A percentile compares a stretch with the other conserved stretches of the same genome.
Evolutionary conservation across 176 grass and related monocot genomes (phyloP).

Genomic region (Alopecurus myosuroides): DNA sequence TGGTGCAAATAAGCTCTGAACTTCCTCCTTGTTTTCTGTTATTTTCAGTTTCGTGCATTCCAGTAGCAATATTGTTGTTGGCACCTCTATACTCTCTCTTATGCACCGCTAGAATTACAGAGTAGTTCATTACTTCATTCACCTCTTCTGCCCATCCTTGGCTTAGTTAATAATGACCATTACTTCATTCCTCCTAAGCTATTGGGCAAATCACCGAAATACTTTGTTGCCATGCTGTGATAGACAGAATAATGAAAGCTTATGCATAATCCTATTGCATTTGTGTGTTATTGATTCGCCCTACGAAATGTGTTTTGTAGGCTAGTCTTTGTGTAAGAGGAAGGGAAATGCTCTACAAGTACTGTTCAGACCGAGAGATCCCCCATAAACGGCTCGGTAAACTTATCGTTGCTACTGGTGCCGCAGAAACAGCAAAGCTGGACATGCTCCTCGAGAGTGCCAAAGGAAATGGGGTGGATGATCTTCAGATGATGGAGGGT

Average conservation of each 20-base stretch:
- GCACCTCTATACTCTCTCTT: neutral
- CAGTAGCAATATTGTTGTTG: neutral
- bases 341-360: conserved; percentile 90
- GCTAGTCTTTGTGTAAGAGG: conserved; percentile 75
- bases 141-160: neutral
- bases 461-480: conserved; percentile 61
- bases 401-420: conserved; percentile 80
- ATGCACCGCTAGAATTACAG: neutral
- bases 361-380: conserved; percentile 70
- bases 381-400: conserved; percentile 76
- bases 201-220: neutral
- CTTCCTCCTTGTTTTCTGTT: neutral
- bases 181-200: too few relatives aligned
- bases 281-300: neutral
- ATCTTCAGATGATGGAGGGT: conserved; percentile 70
- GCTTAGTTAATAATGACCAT: neutral
- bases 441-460: conserved; percentile 57
- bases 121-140: neutral
- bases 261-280: neutral
- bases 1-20: neutral
- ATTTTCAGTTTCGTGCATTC: neutral
- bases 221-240: neutral
- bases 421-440: conserved; percentile 62
- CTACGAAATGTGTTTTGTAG: conserved; percentile 35
- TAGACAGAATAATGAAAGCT: neutral